These are phyloP conservation scores for Pseudozyma thailandica DNA, from an alignment of 1,284 basidiomycete species.

Conservation along the genomic window DNA sequence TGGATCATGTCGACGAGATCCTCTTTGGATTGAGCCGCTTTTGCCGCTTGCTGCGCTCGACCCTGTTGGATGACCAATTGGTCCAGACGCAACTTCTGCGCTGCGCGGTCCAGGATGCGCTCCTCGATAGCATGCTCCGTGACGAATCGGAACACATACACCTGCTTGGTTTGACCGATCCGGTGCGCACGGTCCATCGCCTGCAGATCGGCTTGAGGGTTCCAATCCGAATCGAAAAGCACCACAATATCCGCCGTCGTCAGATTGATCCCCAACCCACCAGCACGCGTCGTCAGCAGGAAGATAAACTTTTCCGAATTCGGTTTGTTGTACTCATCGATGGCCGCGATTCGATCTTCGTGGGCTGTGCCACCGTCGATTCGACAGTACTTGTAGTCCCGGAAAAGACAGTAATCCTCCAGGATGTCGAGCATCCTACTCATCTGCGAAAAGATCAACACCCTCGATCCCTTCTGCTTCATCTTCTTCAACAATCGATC, in stretches of 20 bases:
- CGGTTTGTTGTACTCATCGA: slow-evolving; percentile 97
- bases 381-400: slow-evolving; percentile 86
- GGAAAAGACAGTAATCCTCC: slow-evolving; percentile 96
- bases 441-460: slow-evolving; percentile 99
- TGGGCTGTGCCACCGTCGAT: slow-evolving; percentile 96
- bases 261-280: slow-evolving; percentile 96
- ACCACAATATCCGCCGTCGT: slow-evolving; percentile 95
- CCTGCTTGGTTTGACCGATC: slow-evolving; percentile 98
- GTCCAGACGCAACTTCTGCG: slow-evolving; percentile 93
- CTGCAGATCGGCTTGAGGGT: slow-evolving; percentile 97
- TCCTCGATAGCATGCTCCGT: slow-evolving; percentile 97
- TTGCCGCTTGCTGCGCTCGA: slow-evolving; percentile 73
- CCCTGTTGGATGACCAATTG: slow-evolving; percentile 99
- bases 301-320: slow-evolving; percentile 97
- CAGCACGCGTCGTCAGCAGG: slow-evolving; percentile 96
- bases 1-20: slow-evolving; percentile 98
- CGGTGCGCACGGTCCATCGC: slow-evolving; percentile 99
- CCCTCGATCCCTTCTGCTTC: slow-evolving; percentile 91
- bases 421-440: slow-evolving; percentile 93
- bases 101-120: slow-evolving; percentile 93
- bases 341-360: slow-evolving; percentile 92
- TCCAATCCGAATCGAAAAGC: slow-evolving; percentile 99
- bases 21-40: slow-evolving; percentile 89
- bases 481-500: slow-evolving; percentile 87
- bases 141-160: slow-evolving; percentile 97